A percentile compares a stretch with the other conserved stretches of the same genome.
phyloP scores from a whole-genome alignment of 176 grass and related monocot genomes.

The Zoysia japonica region DNA sequence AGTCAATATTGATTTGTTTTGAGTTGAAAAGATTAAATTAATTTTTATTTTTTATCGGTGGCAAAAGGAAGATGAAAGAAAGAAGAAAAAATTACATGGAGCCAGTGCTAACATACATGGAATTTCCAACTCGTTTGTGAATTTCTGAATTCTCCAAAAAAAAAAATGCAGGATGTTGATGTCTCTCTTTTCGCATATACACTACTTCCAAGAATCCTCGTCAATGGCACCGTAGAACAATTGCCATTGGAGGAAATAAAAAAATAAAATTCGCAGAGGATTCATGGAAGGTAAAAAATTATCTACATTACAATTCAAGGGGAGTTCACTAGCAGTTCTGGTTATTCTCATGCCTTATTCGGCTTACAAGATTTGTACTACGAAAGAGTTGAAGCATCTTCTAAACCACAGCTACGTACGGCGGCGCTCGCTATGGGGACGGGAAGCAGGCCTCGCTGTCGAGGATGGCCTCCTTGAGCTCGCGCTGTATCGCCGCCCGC shows the following conservation, averaged over 20 bases:
- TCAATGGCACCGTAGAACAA: not conserved
- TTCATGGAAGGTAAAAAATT: not conserved
- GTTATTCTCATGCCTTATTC: not conserved
- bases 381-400: not conserved
- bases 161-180: not conserved
- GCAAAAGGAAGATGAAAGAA: too few species aligned
- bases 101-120: too few species aligned
- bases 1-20: too few species aligned
- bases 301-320: too few species aligned
- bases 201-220: not conserved
- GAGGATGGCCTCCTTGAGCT: constrained; percentile 64
- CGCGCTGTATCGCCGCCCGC: constrained; percentile 52
- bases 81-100: too few species aligned
- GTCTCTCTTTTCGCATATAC: not conserved
- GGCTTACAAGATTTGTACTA: not conserved
- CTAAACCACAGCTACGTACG: not conserved
- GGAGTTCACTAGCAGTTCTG: not conserved
- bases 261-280: too few species aligned
- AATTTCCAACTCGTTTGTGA: not conserved
- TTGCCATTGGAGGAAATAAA: not conserved
- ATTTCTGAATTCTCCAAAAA: too few species aligned
- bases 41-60: too few species aligned
- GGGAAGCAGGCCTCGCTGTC: constrained; percentile 65
- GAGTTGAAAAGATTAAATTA: too few species aligned
- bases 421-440: constrained; percentile 37